Percentiles rank a stretch among this genome's conserved stretches.
Conservation (phyloP, 129 eudicot genomes). For the Arctium lappa region DNA sequence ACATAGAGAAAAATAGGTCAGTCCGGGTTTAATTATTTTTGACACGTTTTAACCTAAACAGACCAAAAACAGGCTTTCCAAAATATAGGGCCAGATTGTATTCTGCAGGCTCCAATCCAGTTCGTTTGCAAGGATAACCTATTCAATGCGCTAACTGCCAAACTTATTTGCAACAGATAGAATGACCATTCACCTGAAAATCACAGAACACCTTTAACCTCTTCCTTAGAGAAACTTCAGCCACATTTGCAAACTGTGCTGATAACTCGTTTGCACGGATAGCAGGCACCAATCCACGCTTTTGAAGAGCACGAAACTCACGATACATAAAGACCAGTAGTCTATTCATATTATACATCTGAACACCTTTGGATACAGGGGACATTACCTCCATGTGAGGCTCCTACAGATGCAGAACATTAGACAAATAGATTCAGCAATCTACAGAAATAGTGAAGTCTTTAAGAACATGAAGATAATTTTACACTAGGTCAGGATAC, state of each 20-base stretch:
- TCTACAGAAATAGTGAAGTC: not conserved
- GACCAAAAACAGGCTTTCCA: too few relatives aligned
- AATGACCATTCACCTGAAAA: constrained; percentile 57
- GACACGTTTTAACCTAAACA: too few relatives aligned
- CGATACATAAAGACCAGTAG: constrained; percentile 82
- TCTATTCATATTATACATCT: constrained; percentile 74
- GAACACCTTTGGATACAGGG: constrained; percentile 75
- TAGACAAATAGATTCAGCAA: constrained; percentile 14
- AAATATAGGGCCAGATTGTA: too few relatives aligned
- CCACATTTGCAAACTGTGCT: constrained; percentile 67
- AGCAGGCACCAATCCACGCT: constrained; percentile 75
- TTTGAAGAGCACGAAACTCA: constrained; percentile 81
- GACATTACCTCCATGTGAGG: constrained; percentile 97
- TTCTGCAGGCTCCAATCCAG: too few relatives aligned
- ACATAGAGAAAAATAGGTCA: too few relatives aligned
- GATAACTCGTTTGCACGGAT: constrained; percentile 80
- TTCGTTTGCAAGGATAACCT: too few relatives aligned
- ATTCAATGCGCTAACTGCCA: not conserved
- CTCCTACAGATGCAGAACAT: constrained; percentile 50
- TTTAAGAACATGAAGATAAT: not conserved
- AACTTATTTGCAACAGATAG: not conserved
- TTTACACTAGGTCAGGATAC: not conserved
- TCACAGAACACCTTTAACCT: constrained; percentile 76
- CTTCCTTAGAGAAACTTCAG: constrained; percentile 73
- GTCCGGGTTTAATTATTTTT: too few relatives aligned